Base-by-base conservation (phyloP, 2,329 filamentous ascomycete species). In the Beauveria sp. region DNA sequence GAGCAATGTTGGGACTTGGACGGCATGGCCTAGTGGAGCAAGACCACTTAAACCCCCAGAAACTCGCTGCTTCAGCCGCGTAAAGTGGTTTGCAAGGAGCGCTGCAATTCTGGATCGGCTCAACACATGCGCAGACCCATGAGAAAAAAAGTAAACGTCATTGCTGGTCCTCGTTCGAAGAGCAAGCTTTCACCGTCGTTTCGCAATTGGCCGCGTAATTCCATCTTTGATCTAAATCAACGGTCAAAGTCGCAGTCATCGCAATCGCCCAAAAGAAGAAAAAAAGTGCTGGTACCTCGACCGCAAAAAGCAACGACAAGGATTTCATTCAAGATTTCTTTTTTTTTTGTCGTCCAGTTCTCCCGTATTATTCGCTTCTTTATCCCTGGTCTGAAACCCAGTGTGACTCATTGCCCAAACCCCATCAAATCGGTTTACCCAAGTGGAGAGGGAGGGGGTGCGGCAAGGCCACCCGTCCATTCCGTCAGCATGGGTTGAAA, bases 11-110 rank as follows among this genome's bases (percentile, higher is more conserved):
- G n/a, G 37, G 50, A 14, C 14, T 37, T 37, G 34, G 14, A 5
- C 34, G 34, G 34, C 34, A 37, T 22, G 30, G 20, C 14, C 22
- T 3, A 34, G 55, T 30, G 47, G 48, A 53, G 26, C 34, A 34
- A 44, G 9, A 3, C 34, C 57, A 46, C 48, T 59, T 47, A 43
- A 59, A 55, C 43, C 61, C 61, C 61, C 61, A 53, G 56, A 59
- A 59, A 59, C 48, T 34, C 56, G 44, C 16, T 8, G 55, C 28
- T 26, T 14, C 43, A 57, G 44, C 34, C 61, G 61, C 58, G 61
- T 62, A 59, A 62, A 62, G 61, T 62, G 55, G 55, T 62, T 59
- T 16, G 58, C 58, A 18, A 2, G 9, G 40, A 34, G 48, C 28
- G 26, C 44, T 47, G 44, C 16, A 16, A 26, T 16, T 47, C 22